Evolutionary conservation across 2,329 filamentous ascomycete genomes (phyloP).

Genomic region (Dothiorella sarmentorum): DNA sequence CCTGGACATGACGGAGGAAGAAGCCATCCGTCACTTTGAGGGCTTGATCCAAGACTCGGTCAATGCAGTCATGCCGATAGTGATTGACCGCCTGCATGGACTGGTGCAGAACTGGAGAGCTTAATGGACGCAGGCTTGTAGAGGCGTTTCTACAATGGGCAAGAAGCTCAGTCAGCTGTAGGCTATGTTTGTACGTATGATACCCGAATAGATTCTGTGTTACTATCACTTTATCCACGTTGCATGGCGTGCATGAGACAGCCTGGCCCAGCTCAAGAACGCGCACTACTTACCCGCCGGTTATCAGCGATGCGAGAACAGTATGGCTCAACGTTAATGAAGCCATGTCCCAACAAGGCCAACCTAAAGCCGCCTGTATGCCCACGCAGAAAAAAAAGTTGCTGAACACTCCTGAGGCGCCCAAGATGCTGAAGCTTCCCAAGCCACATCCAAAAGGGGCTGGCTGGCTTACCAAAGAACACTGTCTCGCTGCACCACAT

Average conservation of each 20-base stretch:
- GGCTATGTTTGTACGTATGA: neutral
- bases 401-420: no score
- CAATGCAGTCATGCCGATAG: conserved; percentile 83
- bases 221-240: neutral
- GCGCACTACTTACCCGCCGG: no score
- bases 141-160: neutral
- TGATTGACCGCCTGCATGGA: conserved; percentile 93
- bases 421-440: no score
- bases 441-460: neutral
- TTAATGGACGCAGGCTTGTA: neutral
- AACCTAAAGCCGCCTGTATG: no score
- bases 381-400: no score
- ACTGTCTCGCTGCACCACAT: neutral
- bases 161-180: neutral
- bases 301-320: no score
- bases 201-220: neutral
- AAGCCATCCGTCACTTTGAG: conserved; percentile 84
- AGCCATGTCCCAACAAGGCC: no score
- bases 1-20: conserved; percentile 85
- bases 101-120: conserved; percentile 87
- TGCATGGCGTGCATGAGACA: neutral
- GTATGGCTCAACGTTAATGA: no score
- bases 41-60: conserved; percentile 86
- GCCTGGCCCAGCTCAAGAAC: no score
- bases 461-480: neutral